phyloP scores from a whole-genome alignment of 2,329 filamentous ascomycete species.

The Neopestalotiopsis clavispora region DNA sequence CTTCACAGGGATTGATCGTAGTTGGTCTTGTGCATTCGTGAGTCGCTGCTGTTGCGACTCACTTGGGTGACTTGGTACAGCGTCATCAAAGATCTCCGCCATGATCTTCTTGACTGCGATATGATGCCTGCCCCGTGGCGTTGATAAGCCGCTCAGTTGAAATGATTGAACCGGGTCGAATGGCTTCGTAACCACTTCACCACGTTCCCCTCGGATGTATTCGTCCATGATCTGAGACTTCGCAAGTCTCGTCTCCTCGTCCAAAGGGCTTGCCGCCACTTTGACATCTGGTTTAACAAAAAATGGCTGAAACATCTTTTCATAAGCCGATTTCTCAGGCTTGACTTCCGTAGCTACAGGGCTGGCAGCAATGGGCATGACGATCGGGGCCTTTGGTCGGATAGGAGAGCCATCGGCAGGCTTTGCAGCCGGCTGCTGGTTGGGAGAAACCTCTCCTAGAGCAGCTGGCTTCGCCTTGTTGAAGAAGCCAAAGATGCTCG shows the following conservation, averaged over 20 bases:
- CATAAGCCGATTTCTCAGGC: slow-evolving; percentile 57
- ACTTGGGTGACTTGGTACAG: slow-evolving; percentile 35
- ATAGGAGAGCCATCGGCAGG: slow-evolving; percentile 7
- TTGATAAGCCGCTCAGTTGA: slow-evolving; percentile 43
- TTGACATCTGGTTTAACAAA: slow-evolving; percentile 75
- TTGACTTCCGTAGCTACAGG: slow-evolving; percentile 25
- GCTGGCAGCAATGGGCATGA: not conserved
- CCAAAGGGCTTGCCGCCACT: slow-evolving; percentile 68
- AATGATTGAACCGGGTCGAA: slow-evolving; percentile 55
- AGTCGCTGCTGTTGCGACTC: slow-evolving; percentile 46
- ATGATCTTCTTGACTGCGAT: slow-evolving; percentile 67
- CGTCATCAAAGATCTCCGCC: slow-evolving; percentile 53
- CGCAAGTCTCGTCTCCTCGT: slow-evolving; percentile 57
- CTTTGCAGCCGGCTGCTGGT: slow-evolving; percentile 26
- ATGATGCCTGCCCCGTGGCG: slow-evolving; percentile 51
- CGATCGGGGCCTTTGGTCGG: not conserved
- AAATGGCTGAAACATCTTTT: slow-evolving; percentile 80
- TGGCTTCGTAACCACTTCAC: slow-evolving; percentile 44
- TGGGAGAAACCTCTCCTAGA: slow-evolving; percentile 27
- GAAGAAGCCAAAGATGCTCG: slow-evolving; percentile 12
- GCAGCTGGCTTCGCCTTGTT: slow-evolving; percentile 34
- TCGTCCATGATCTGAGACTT: slow-evolving; percentile 60
- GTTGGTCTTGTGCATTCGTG: slow-evolving; percentile 39
- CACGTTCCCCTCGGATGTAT: slow-evolving; percentile 51
- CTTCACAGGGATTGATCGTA: slow-evolving; percentile 63